phyloP scores from a whole-genome alignment of 2,329 filamentous ascomycete species.

The Trichoderma oligosporum region DNA sequence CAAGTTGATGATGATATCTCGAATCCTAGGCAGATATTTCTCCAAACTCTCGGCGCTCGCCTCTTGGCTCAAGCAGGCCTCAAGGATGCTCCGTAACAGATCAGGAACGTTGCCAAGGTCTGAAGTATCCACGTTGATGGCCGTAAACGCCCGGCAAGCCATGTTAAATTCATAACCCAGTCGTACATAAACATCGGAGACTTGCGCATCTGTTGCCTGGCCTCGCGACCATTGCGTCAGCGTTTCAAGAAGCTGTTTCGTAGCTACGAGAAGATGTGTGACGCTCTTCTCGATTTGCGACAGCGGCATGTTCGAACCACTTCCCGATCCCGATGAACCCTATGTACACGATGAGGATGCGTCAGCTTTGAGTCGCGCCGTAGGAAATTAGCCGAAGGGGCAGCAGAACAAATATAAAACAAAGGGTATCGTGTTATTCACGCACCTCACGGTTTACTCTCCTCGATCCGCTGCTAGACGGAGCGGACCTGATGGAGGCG shows the following conservation, averaged over 20 bases:
- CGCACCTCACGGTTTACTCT: constrained; percentile 36
- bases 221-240: constrained; percentile 96
- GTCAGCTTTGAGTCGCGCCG: constrained; percentile 26
- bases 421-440: background rate
- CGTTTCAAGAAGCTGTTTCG: constrained; percentile 95
- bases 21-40: constrained; percentile 86
- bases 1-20: constrained; percentile 97
- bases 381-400: background rate
- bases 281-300: constrained; percentile 99
- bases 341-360: constrained; percentile 28
- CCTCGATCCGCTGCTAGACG: constrained; percentile 32
- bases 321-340: constrained; percentile 51
- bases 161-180: constrained; percentile 99
- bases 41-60: constrained; percentile 91
- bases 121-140: constrained; percentile 91
- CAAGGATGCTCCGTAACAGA: constrained; percentile 80
- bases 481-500: constrained; percentile 62
- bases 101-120: constrained; percentile 96
- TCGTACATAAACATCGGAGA: constrained; percentile 96
- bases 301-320: constrained; percentile 67
- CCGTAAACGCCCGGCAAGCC: constrained; percentile 92
- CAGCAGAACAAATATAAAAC: background rate
- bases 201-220: constrained; percentile 86
- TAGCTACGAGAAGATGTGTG: constrained; percentile 93
- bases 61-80: constrained; percentile 94